Conservation (phyloP, 1,284 basidiomycete species). For the Cryptococcus amylolentus region DNA sequence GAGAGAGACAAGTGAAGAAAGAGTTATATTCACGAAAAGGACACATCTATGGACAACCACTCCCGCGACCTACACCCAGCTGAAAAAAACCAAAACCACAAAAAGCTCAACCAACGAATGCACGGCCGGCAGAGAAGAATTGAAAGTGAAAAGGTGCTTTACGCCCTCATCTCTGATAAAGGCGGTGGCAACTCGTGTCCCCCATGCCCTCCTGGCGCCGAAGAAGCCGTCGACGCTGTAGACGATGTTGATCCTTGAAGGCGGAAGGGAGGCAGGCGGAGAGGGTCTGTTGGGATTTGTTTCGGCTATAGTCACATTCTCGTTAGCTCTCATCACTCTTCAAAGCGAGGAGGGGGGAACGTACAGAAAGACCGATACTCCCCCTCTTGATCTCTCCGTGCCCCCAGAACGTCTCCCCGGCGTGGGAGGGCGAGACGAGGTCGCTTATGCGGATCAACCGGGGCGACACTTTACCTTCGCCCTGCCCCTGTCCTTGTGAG, state of each 20-base stretch:
- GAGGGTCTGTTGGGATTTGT: background rate
- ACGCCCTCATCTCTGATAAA: background rate
- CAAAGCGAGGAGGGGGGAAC: background rate
- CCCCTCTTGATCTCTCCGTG: background rate
- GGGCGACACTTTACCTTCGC: constrained; percentile 10
- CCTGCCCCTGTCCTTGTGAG: background rate
- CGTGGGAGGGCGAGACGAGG: constrained; percentile 11
- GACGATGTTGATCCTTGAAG: background rate
- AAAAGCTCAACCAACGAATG: no score
- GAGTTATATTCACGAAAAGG: no score
- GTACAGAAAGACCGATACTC: background rate
- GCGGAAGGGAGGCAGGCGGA: background rate
- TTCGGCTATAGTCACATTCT: background rate
- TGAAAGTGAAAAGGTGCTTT: no score
- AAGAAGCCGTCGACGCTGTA: background rate
- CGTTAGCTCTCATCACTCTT: background rate
- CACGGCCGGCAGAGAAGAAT: no score
- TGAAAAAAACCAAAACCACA: no score
- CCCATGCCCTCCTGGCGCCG: background rate
- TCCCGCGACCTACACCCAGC: no score
- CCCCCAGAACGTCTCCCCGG: background rate
- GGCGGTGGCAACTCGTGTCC: background rate
- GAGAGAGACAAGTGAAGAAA: no score
- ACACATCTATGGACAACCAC: no score
- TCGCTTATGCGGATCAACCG: constrained; percentile 18